Conservation (phyloP, 257 asterid genomes). For the Dorcoceras hygrometricum region DNA sequence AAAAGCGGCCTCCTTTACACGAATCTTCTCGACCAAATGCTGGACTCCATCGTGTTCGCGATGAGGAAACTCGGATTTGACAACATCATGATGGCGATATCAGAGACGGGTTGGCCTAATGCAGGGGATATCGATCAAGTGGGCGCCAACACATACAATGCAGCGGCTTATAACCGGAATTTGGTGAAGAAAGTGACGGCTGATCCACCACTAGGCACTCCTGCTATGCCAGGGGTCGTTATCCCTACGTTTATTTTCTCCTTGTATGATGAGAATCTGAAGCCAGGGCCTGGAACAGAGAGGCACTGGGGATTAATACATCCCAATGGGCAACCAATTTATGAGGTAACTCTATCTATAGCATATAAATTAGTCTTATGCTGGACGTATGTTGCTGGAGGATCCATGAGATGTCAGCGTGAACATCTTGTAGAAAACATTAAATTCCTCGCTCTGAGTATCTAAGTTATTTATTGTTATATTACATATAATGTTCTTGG, state of each 20-base stretch:
- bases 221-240: conserved; percentile 54
- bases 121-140: conserved; percentile 67
- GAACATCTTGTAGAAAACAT: too few relatives aligned
- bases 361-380: too few relatives aligned
- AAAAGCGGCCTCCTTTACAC: conserved; percentile 49
- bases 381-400: too few relatives aligned
- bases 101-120: conserved; percentile 90
- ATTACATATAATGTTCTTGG: neutral
- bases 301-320: conserved; percentile 71
- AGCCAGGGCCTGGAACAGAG: conserved; percentile 59
- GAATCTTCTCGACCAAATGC: conserved; percentile 71
- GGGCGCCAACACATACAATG: conserved; percentile 62
- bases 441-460: too few relatives aligned
- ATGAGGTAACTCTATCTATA: conserved; percentile 53
- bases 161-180: conserved; percentile 58
- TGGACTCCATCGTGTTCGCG: conserved; percentile 58
- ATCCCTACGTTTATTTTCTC: conserved; percentile 64
- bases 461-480: neutral
- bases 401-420: too few relatives aligned
- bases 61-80: conserved; percentile 50
- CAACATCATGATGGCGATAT: conserved; percentile 34
- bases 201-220: conserved; percentile 55
- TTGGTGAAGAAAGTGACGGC: conserved; percentile 40
- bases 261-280: conserved; percentile 58
- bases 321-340: conserved; percentile 39